Conservation (phyloP, 2,329 filamentous ascomycete species). For the Colletotrichum cordylinicola region DNA sequence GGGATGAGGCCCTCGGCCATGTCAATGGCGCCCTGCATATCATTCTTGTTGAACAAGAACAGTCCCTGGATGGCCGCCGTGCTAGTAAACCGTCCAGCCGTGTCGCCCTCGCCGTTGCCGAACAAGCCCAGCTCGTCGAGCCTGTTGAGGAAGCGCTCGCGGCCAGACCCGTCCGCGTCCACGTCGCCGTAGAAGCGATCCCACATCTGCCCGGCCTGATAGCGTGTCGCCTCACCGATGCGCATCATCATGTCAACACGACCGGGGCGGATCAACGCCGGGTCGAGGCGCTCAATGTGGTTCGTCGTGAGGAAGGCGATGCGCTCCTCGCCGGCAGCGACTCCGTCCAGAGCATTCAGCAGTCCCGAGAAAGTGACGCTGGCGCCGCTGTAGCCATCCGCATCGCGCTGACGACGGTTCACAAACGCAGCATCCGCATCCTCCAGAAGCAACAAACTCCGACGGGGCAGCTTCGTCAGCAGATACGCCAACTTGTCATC, state of each 20-base stretch:
- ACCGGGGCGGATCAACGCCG: constrained; percentile 87
- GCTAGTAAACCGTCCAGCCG: constrained; percentile 67
- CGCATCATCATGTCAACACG: constrained; percentile 92
- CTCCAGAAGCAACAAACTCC: constrained; percentile 84
- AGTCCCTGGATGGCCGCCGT: constrained; percentile 92
- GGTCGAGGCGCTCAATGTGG: constrained; percentile 87
- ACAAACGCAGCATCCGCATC: constrained; percentile 92
- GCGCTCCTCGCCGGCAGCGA: constrained; percentile 93
- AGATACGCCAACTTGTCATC: constrained; percentile 89
- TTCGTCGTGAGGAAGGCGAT: constrained; percentile 96
- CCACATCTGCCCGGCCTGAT: constrained; percentile 89
- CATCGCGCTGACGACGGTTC: constrained; percentile 77
- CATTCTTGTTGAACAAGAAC: constrained; percentile 93
- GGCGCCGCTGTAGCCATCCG: constrained; percentile 84
- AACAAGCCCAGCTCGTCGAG: constrained; percentile 76
- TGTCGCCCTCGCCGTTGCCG: constrained; percentile 56
- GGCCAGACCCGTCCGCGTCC: constrained; percentile 67
- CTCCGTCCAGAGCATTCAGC: constrained; percentile 84
- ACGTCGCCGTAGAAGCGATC: constrained; percentile 91
- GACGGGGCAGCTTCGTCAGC: constrained; percentile 81
- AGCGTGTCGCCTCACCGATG: constrained; percentile 84
- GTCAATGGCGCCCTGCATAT: constrained; percentile 84
- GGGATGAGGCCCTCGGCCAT: constrained; percentile 75
- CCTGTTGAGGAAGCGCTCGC: constrained; percentile 72
- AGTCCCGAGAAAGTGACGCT: constrained; percentile 95